Percentiles rank a stretch among this genome's conserved stretches.
Conservation (phyloP, 345 rosid genomes). For the Linum tenue region DNA sequence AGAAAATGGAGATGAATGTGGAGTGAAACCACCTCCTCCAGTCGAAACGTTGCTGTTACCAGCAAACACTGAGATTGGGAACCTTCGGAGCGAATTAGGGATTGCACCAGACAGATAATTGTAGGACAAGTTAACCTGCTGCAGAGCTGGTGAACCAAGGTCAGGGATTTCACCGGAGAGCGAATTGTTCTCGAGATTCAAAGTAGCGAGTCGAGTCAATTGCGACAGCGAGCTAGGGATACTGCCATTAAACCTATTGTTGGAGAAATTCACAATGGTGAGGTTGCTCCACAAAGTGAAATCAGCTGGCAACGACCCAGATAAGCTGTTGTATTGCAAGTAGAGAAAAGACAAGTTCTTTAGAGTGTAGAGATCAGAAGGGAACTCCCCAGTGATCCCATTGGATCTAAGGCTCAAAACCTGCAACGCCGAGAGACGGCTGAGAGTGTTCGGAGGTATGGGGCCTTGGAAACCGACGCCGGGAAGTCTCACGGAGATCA, state of each 20-base stretch:
- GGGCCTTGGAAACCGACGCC: slow-evolving; percentile 68
- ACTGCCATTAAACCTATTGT: slow-evolving; percentile 63
- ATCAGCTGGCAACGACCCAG: slow-evolving; percentile 51
- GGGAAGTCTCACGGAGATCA: slow-evolving; percentile 66
- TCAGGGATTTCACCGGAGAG: slow-evolving; percentile 74
- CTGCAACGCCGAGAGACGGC: slow-evolving; percentile 64
- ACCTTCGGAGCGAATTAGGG: slow-evolving; percentile 51
- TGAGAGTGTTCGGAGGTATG: slow-evolving; percentile 60
- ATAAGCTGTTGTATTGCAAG: slow-evolving; percentile 61
- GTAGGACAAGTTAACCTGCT: slow-evolving; percentile 46
- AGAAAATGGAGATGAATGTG: slow-evolving; percentile 21
- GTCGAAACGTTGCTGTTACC: slow-evolving; percentile 48
- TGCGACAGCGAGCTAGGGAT: slow-evolving; percentile 49
- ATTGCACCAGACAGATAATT: slow-evolving; percentile 52
- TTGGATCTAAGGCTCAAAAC: slow-evolving; percentile 77
- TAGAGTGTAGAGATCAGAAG: slow-evolving; percentile 54
- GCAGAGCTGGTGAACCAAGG: slow-evolving; percentile 46
- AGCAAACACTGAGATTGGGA: slow-evolving; percentile 47
- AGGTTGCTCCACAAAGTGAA: slow-evolving; percentile 56
- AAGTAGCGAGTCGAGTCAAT: slow-evolving; percentile 49
- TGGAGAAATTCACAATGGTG: slow-evolving; percentile 57
- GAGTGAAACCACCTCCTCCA: slow-evolving; percentile 17
- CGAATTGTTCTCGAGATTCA: slow-evolving; percentile 75
- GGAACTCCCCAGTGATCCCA: slow-evolving; percentile 49
- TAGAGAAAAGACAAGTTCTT: slow-evolving; percentile 63